These are phyloP conservation scores for Penicillium soppii DNA, from an alignment of 495 filamentous ascomycete genomes.

Conservation along the genomic window DNA sequence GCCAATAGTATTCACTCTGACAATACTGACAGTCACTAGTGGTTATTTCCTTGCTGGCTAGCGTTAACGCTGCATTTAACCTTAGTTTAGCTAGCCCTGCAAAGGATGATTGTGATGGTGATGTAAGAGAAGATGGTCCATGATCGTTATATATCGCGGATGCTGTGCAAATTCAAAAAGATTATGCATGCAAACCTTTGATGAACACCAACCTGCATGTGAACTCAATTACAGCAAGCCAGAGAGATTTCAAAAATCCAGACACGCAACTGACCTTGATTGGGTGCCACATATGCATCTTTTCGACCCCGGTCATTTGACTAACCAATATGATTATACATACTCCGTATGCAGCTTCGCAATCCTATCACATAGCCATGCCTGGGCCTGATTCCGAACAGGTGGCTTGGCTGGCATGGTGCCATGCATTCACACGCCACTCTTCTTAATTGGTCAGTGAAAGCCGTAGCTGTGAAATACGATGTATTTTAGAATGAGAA, in stretches of 20 bases:
- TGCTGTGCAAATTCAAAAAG: background rate
- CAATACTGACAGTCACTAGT: background rate
- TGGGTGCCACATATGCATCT: background rate
- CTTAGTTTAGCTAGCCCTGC: background rate
- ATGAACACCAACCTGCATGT: background rate
- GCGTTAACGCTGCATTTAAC: background rate
- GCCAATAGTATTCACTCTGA: background rate
- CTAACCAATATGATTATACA: background rate
- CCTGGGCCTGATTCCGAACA: background rate
- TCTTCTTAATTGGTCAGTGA: too few relatives aligned
- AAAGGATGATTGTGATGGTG: background rate
- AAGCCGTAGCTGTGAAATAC: too few relatives aligned
- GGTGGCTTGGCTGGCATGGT: slow-evolving; percentile 1
- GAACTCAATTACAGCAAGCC: background rate
- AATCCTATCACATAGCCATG: background rate
- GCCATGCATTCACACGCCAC: too few relatives aligned
- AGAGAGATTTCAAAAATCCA: background rate
- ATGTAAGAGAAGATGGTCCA: background rate
- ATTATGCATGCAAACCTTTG: background rate
- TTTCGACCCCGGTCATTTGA: background rate
- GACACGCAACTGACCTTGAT: background rate
- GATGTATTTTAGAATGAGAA: too few relatives aligned
- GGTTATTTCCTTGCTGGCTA: background rate
- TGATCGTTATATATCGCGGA: background rate
- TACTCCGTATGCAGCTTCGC: background rate